phyloP scores from a whole-genome alignment of 1,139 yeast genomes.

The Lodderomyces beijingensis region DNA sequence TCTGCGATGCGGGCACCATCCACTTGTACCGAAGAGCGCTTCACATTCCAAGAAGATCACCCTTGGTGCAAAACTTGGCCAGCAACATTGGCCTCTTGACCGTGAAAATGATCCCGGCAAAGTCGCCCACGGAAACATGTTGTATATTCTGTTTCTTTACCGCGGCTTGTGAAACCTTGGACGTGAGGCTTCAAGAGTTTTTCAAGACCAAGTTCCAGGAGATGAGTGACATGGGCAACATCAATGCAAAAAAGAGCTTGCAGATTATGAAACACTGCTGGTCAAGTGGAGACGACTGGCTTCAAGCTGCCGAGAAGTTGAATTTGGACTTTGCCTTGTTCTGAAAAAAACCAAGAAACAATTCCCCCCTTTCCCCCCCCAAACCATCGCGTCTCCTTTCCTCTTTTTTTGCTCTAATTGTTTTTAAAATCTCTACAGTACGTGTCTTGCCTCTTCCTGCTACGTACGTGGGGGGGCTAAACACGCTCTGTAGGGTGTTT shows the following conservation, averaged over 20 bases:
- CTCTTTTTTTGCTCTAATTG: not conserved
- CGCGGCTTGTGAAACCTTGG: constrained; percentile 56
- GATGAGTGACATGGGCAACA: constrained; percentile 43
- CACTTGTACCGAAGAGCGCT: constrained; percentile 56
- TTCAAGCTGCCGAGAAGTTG: constrained; percentile 41
- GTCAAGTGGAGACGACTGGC: constrained; percentile 56
- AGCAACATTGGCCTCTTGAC: constrained; percentile 33
- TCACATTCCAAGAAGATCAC: constrained; percentile 42
- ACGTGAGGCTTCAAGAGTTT: constrained; percentile 27
- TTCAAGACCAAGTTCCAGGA: constrained; percentile 35
- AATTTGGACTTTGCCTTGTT: constrained; percentile 47
- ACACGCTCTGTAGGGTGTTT: too few species aligned
- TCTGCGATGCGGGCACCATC: constrained; percentile 50
- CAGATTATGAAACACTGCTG: constrained; percentile 53
- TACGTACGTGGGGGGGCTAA: too few species aligned
- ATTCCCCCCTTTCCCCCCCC: constrained; percentile 1
- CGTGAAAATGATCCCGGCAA: constrained; percentile 33
- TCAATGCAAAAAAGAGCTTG: constrained; percentile 46
- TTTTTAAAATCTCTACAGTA: too few species aligned
- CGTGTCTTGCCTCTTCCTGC: too few species aligned
- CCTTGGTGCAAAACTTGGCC: constrained; percentile 45
- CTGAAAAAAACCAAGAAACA: constrained; percentile 13
- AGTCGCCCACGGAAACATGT: constrained; percentile 53
- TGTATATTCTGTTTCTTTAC: constrained; percentile 52
- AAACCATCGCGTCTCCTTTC: not conserved